Conservation (phyloP, 2,329 filamentous ascomycete genomes). For the Chrysoporthe cubensis region DNA sequence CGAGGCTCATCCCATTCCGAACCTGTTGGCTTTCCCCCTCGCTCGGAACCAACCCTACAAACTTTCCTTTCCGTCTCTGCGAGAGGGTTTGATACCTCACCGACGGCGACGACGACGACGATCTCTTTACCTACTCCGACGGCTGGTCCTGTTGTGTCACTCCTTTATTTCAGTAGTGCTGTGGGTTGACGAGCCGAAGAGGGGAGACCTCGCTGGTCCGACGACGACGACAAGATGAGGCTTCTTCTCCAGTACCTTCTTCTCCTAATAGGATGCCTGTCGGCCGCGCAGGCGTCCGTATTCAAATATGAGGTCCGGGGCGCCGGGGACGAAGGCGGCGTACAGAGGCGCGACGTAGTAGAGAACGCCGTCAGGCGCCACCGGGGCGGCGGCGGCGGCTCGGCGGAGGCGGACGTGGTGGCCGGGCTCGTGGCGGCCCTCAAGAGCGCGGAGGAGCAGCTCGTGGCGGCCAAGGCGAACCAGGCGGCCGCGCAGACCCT, state of each 20-base stretch:
- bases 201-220: constrained; percentile 18
- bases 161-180: constrained; percentile 15
- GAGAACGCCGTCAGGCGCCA: not conserved
- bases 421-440: not conserved
- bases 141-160: constrained; percentile 29
- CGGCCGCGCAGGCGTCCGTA: constrained; percentile 18
- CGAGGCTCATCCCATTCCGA: constrained; percentile 18
- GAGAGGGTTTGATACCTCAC: constrained; percentile 16
- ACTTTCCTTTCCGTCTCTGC: constrained; percentile 7
- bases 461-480: not conserved
- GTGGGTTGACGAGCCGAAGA: constrained; percentile 6
- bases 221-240: constrained; percentile 25
- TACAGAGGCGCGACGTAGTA: constrained; percentile 12
- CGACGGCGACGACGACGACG: not conserved
- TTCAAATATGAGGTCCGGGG: constrained; percentile 20
- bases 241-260: constrained; percentile 16
- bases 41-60: constrained; percentile 21
- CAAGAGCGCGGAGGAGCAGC: not conserved
- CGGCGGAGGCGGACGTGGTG: not conserved
- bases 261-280: constrained; percentile 25
- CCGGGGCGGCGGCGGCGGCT: not conserved
- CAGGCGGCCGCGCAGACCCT: constrained; percentile 18
- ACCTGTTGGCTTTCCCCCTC: constrained; percentile 24
- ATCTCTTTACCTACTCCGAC: constrained; percentile 11
- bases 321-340: not conserved